A percentile compares a stretch with the other conserved stretches of the same genome.
Conservation (phyloP, 2,329 filamentous ascomycete genomes). For the Camillea tinctor region DNA sequence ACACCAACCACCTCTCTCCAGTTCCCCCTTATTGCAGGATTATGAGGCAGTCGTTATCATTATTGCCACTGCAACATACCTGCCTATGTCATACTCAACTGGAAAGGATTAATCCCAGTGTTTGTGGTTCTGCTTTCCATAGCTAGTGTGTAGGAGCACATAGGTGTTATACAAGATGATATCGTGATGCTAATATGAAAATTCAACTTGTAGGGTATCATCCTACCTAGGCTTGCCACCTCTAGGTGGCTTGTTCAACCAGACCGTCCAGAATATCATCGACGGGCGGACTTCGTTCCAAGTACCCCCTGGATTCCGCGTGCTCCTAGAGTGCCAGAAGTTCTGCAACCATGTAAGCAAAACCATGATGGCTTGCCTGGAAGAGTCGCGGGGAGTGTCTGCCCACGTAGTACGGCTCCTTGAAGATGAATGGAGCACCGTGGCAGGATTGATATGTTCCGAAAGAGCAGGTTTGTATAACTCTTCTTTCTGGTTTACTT, state of each 20-base stretch:
- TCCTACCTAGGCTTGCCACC: constrained; percentile 48
- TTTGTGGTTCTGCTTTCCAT: background rate
- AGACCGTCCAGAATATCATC: constrained; percentile 47
- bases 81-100: constrained; percentile 34
- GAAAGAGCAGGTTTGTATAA: constrained; percentile 43
- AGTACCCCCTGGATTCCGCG: constrained; percentile 44
- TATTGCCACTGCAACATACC: background rate
- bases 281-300: constrained; percentile 38
- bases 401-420: constrained; percentile 47
- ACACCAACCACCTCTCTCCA: too few species aligned
- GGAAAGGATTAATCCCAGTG: background rate
- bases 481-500: background rate
- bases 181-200: background rate
- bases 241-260: constrained; percentile 45
- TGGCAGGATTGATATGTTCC: constrained; percentile 45
- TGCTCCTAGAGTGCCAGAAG: constrained; percentile 49
- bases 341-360: constrained; percentile 50
- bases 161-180: background rate
- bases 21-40: background rate
- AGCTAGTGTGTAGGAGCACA: background rate
- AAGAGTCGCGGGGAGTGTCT: constrained; percentile 46
- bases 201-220: constrained; percentile 30
- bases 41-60: background rate
- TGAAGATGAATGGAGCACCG: constrained; percentile 52
- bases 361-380: constrained; percentile 46